These are phyloP conservation scores for Hypoxylon sp. DNA, from an alignment of 2,329 filamentous ascomycete species.

Conservation along the genomic window DNA sequence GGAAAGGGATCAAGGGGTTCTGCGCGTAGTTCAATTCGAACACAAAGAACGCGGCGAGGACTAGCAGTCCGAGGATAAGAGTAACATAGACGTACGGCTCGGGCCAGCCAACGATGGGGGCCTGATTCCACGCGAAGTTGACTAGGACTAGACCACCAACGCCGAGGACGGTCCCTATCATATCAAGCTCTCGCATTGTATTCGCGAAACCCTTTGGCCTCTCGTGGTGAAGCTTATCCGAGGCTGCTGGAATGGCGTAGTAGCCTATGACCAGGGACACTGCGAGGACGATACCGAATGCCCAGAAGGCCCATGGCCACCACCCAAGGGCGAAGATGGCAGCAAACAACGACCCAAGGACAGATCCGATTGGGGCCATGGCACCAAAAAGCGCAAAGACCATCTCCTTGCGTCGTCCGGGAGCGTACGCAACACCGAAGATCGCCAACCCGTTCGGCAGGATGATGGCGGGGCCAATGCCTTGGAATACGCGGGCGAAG, in stretches of 20 bases:
- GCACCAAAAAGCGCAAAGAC: conserved; percentile 52
- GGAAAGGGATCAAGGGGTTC: conserved; percentile 67
- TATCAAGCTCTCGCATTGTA: conserved; percentile 43
- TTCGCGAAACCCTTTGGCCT: conserved; percentile 29
- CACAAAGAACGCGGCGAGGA: conserved; percentile 65
- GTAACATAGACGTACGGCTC: conserved; percentile 65
- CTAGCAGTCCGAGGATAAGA: conserved; percentile 65
- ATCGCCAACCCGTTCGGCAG: conserved; percentile 69
- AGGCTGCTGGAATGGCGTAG: conserved; percentile 46
- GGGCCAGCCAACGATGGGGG: conserved; percentile 66
- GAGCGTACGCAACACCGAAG: conserved; percentile 62
- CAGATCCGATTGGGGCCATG: conserved; percentile 48
- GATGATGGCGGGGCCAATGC: conserved; percentile 66
- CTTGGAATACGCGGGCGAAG: conserved; percentile 63
- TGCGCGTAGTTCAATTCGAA: conserved; percentile 61
- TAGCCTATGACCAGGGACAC: conserved; percentile 42
- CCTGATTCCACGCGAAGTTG: conserved; percentile 74
- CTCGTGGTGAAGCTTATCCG: conserved; percentile 40
- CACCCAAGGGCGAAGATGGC: conserved; percentile 46
- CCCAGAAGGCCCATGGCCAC: conserved; percentile 53
- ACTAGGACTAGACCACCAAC: conserved; percentile 67
- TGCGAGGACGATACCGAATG: conserved; percentile 45
- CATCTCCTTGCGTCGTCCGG: conserved; percentile 52
- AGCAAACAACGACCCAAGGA: conserved; percentile 44
- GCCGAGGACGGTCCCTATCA: conserved; percentile 55